Base-by-base conservation (phyloP, 352 stramenopile genomes). In the Globisporangium cystogenes region DNA sequence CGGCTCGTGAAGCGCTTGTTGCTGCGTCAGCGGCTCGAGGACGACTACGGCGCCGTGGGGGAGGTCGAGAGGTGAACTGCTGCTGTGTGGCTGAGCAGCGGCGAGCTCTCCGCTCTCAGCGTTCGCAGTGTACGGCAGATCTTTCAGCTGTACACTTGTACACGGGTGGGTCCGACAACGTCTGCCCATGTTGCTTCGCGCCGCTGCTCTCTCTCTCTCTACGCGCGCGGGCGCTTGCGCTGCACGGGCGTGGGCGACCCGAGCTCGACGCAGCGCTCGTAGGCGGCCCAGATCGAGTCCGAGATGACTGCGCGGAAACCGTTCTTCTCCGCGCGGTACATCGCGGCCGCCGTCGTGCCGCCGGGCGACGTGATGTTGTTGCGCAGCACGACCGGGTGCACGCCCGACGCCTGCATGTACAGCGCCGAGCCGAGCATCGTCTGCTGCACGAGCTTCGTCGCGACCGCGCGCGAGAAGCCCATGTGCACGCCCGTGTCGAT, bases 301-400 rank as follows among this genome's bases (percentile, higher is more conserved):
- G 83, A 73, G 59, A 97, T 97, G 27, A 97, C 88, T 0, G 90
- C 93, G 40, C 93, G 83, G 67, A 98, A 98, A 44, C 87, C 90
- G 42, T 96, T 97, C 66, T 96, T 97, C 70, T 98, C 95, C n/a
- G 97, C 79, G 31, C 95, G 87, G 59, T 98, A 98, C 39, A 98
- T 82, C 11, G 93, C 94, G 4, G 82, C 86, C 7, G 95, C 94
- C 3, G 95, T 98, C 35, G 95, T 98, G 43, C 95, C 95, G 5
- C 90, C 82, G 0, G 95, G 95, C 57, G 81, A 96, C 16, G 95
- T 98, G 50, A 98, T 96, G 59, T 88, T 93, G 76, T 98, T 98
- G 40, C 90, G 79, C 24, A 98, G 74, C 48, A 97, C 80, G 20
- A 93, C 90, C 0, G 91, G 90, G 65, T 98, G 92, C 61, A 87